These are phyloP conservation scores for Diaporthe velutina DNA, from an alignment of 2,329 filamentous ascomycete genomes.

Conservation along the genomic window DNA sequence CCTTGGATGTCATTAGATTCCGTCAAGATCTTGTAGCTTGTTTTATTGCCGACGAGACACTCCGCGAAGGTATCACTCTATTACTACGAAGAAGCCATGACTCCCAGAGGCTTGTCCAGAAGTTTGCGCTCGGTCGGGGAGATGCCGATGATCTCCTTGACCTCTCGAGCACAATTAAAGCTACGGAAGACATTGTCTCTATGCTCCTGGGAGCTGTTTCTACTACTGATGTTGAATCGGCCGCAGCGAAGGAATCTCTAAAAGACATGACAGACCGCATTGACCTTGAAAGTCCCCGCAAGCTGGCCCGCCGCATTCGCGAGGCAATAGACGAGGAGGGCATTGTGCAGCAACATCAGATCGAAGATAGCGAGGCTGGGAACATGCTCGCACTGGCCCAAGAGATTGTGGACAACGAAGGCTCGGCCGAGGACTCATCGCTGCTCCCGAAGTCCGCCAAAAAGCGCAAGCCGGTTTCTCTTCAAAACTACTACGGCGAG, in stretches of 20 bases:
- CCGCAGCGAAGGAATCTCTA: slow-evolving; percentile 52
- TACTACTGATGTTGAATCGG: slow-evolving; percentile 13
- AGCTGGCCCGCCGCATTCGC: slow-evolving; percentile 78
- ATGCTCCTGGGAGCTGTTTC: slow-evolving; percentile 52
- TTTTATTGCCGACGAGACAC: slow-evolving; percentile 74
- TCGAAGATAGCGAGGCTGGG: slow-evolving; percentile 78
- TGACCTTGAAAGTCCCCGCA: slow-evolving; percentile 73
- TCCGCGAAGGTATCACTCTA: slow-evolving; percentile 77
- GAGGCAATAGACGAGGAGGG: slow-evolving; percentile 93
- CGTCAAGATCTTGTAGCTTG: slow-evolving; percentile 85
- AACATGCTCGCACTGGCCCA: slow-evolving; percentile 81
- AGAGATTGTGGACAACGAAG: slow-evolving; percentile 76
- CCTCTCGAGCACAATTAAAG: slow-evolving; percentile 83
- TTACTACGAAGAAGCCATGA: slow-evolving; percentile 84
- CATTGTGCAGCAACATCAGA: slow-evolving; percentile 82
- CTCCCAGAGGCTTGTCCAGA: slow-evolving; percentile 90
- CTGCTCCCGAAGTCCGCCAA: slow-evolving; percentile 64
- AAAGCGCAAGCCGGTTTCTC: slow-evolving; percentile 58
- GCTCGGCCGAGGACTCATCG: slow-evolving; percentile 67
- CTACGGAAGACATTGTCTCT: slow-evolving; percentile 75
- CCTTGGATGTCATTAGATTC: slow-evolving; percentile 79
- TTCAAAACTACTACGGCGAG: slow-evolving; percentile 70
- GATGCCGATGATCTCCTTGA: slow-evolving; percentile 91
- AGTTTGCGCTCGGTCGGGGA: slow-evolving; percentile 92
- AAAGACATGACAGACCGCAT: slow-evolving; percentile 67